These are phyloP conservation scores for Tricholoma hemisulphureum DNA, from an alignment of 768 basidiomycete species.

Conservation along the genomic window DNA sequence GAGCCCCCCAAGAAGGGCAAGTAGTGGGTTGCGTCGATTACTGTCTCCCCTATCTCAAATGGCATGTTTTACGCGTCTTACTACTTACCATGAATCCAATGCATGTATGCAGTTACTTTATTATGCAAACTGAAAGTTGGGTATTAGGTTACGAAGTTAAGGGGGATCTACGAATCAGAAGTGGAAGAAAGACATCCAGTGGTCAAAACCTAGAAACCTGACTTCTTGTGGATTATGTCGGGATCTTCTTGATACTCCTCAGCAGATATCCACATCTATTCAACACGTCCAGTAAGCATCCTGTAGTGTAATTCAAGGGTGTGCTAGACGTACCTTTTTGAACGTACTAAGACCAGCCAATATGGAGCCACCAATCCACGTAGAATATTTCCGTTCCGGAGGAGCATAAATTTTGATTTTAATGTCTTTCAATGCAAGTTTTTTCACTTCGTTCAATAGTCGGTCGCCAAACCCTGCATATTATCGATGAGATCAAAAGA, in stretches of 20 bases:
- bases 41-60: neutral
- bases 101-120: slow-evolving; percentile 27
- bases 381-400: slow-evolving; percentile 98
- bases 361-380: slow-evolving; percentile 97
- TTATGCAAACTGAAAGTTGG: slow-evolving; percentile 22
- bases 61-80: neutral
- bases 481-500: slow-evolving; percentile 4
- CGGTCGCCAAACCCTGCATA: slow-evolving; percentile 87
- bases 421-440: slow-evolving; percentile 89
- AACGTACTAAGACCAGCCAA: slow-evolving; percentile 94
- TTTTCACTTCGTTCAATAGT: slow-evolving; percentile 94
- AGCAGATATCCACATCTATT: slow-evolving; percentile 98
- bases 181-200: slow-evolving; percentile 15
- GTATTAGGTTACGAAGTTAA: slow-evolving; percentile 15
- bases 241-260: slow-evolving; percentile 99
- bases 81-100: neutral
- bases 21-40: slow-evolving; percentile 40
- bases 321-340: slow-evolving; percentile 69
- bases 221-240: slow-evolving; percentile 96
- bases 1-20: slow-evolving; percentile 92
- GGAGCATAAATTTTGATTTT: slow-evolving; percentile 99
- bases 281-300: neutral
- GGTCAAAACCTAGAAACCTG: slow-evolving; percentile 60
- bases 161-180: slow-evolving; percentile 30
- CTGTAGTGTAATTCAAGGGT: neutral